phyloP scores from a whole-genome alignment of 345 rosid species.

The Rhizophora mangle region DNA sequence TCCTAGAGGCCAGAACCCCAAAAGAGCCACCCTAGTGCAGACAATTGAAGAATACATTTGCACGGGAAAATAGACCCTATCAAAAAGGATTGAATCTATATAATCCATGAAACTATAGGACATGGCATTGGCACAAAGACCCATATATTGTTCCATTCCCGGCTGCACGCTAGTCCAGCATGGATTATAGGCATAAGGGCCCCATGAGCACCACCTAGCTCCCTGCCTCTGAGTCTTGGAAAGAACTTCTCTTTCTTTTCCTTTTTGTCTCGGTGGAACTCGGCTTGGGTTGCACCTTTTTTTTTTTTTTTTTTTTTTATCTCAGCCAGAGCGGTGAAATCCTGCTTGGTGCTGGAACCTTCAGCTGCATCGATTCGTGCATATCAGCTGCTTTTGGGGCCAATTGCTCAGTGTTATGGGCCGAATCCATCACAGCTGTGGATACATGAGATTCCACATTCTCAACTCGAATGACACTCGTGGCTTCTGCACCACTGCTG shows the following conservation, averaged over 20 bases:
- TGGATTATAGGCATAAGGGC: conserved; percentile 60
- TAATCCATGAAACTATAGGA: conserved; percentile 49
- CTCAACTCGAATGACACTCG: conserved; percentile 76
- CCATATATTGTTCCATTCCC: conserved; percentile 57
- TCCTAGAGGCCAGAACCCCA: no score
- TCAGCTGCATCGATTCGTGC: conserved; percentile 52
- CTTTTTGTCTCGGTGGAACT: conserved; percentile 58
- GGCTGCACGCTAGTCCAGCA: conserved; percentile 78
- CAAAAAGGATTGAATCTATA: conserved; percentile 52
- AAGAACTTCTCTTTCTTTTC: conserved; percentile 70
- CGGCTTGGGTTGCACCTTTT: conserved; percentile 29
- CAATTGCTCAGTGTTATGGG: no score
- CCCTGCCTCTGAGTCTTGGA: conserved; percentile 42
- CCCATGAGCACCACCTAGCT: conserved; percentile 82
- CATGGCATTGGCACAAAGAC: conserved; percentile 50
- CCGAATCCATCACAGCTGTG: conserved; percentile 28
- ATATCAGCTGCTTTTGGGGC: conserved; percentile 17
- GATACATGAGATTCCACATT: conserved; percentile 60
- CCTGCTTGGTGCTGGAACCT: conserved; percentile 64
- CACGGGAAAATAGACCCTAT: conserved; percentile 24
- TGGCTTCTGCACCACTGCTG: conserved; percentile 60
- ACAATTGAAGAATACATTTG: no score
- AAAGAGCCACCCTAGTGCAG: no score
- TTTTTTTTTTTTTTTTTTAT: conserved; percentile 4
- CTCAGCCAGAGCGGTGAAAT: conserved; percentile 27